phyloP scores from a whole-genome alignment of 176 grass and related monocot genomes.

The Bothriochloa decipiens region DNA sequence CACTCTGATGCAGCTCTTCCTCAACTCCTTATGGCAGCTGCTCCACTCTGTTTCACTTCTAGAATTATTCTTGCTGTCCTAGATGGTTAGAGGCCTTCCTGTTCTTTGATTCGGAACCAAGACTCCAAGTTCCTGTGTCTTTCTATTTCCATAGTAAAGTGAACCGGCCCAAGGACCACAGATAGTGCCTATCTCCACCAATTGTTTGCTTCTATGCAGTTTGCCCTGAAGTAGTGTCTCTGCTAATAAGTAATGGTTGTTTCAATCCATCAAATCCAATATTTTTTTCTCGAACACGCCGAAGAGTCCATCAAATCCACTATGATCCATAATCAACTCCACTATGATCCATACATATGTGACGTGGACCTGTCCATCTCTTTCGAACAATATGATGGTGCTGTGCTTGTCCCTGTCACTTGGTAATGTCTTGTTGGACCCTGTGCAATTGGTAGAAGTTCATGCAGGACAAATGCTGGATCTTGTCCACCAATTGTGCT shows the following conservation, averaged over 20 bases:
- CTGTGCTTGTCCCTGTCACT: constrained; percentile 24
- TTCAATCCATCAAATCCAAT: not conserved
- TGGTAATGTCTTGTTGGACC: constrained; percentile 32
- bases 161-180: constrained; percentile 9
- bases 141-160: constrained; percentile 4
- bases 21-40: not conserved
- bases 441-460: constrained; percentile 35
- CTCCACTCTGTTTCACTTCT: not conserved
- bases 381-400: constrained; percentile 14
- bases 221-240: not conserved
- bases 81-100: not conserved
- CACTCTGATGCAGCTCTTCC: not conserved
- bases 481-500: constrained; percentile 26
- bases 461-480: constrained; percentile 12
- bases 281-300: too few species aligned
- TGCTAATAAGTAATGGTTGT: not conserved
- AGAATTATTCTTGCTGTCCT: not conserved
- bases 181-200: constrained; percentile 5
- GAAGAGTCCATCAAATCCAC: too few species aligned
- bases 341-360: not conserved
- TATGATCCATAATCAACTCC: too few species aligned
- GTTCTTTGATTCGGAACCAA: not conserved
- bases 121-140: not conserved
- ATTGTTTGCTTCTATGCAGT: not conserved
- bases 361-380: constrained; percentile 4